Evolutionary conservation across 495 filamentous ascomycete genomes (phyloP).

Genomic region (Tuber microsphaerosporum): DNA sequence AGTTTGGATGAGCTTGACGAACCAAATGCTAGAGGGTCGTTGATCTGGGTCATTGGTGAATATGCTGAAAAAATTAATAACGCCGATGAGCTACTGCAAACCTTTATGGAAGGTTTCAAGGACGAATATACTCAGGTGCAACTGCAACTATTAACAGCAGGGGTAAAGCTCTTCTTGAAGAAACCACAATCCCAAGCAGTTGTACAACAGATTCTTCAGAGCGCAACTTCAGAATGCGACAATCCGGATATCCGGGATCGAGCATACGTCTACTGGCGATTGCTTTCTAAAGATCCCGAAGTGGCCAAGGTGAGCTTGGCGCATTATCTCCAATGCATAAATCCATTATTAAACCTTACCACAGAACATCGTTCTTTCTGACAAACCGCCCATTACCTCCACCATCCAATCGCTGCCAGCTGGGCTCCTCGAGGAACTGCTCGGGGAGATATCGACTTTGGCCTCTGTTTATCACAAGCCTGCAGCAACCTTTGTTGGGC

Average conservation of each 20-base stretch:
- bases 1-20: constrained; percentile 97
- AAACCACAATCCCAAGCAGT: constrained; percentile 84
- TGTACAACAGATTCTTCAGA: constrained; percentile 86
- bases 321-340: not conserved
- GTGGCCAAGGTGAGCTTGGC: constrained; percentile 60
- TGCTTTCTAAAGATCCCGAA: constrained; percentile 85
- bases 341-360: constrained; percentile 26
- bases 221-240: constrained; percentile 87
- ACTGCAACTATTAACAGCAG: constrained; percentile 89
- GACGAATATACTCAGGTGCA: constrained; percentile 91
- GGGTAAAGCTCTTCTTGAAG: constrained; percentile 95
- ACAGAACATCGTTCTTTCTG: constrained; percentile 81
- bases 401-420: constrained; percentile 84
- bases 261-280: constrained; percentile 96
- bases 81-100: constrained; percentile 77
- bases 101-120: constrained; percentile 85
- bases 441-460: constrained; percentile 86
- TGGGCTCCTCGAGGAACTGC: constrained; percentile 73
- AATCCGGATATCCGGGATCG: constrained; percentile 95
- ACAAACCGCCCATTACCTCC: constrained; percentile 87
- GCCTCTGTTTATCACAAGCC: constrained; percentile 99
- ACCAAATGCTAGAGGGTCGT: constrained; percentile 77
- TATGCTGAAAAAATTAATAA: constrained; percentile 99
- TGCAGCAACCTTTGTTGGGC: constrained; percentile 89
- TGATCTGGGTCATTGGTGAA: constrained; percentile 98